Conservation (phyloP, 441 rosid genomes). For the Lepidium campestre region DNA sequence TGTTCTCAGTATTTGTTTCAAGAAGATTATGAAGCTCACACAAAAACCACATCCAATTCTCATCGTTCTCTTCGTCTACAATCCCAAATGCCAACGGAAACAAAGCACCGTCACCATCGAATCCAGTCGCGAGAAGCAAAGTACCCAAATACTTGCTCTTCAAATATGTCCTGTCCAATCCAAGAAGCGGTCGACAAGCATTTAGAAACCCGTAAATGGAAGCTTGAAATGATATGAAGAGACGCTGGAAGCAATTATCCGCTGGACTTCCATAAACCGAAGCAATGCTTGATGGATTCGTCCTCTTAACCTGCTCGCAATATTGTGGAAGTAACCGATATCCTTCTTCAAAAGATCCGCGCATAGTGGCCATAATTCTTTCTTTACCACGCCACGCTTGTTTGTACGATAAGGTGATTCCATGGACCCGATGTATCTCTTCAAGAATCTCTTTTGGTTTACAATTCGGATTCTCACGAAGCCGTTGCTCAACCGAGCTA, state of each 20-base stretch:
- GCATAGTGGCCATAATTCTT: constrained; percentile 92
- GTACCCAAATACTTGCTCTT: constrained; percentile 93
- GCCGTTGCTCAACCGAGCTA: constrained; percentile 80
- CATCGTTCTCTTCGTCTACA: constrained; percentile 89
- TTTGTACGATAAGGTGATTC: constrained; percentile 87
- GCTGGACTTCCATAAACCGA: constrained; percentile 66
- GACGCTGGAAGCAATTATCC: constrained; percentile 86
- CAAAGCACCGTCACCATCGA: constrained; percentile 88
- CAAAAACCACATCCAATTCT: constrained; percentile 99
- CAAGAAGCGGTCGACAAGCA: constrained; percentile 92
- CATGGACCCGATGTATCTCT: constrained; percentile 89
- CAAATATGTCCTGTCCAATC: constrained; percentile 74
- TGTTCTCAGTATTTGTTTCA: constrained; percentile 89
- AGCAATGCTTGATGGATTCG: constrained; percentile 89
- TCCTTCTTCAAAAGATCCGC: constrained; percentile 96
- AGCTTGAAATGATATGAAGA: constrained; percentile 90
- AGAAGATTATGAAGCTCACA: constrained; percentile 89
- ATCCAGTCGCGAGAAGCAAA: constrained; percentile 84
- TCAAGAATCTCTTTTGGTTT: constrained; percentile 94
- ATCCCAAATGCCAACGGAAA: constrained; percentile 93
- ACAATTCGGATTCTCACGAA: constrained; percentile 83
- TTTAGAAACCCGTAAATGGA: constrained; percentile 87
- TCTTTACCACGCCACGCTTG: constrained; percentile 99
- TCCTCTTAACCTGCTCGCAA: constrained; percentile 82
- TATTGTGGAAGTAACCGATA: constrained; percentile 86